Evolutionary conservation across 2,329 filamentous ascomycete genomes (phyloP).

Genomic region (Fusarium ambrosium): DNA sequence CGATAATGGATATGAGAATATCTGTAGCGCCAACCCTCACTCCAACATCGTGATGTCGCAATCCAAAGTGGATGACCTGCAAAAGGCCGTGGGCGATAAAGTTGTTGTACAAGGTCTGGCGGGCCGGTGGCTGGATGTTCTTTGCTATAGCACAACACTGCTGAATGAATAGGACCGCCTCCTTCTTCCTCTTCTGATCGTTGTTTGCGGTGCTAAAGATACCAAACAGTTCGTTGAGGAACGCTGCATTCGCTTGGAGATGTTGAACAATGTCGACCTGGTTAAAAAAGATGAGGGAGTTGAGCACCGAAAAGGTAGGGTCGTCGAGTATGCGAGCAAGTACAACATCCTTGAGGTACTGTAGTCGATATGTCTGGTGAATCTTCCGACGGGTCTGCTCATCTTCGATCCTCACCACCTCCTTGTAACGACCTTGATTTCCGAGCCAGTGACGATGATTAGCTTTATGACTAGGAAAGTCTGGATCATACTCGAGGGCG

Average conservation of each 20-base stretch:
- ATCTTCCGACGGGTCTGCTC: conserved; percentile 88
- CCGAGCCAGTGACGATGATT: conserved; percentile 95
- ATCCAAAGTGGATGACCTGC: conserved; percentile 89
- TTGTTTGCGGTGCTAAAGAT: conserved; percentile 80
- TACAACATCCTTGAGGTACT: conserved; percentile 99
- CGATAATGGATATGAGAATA: conserved; percentile 92
- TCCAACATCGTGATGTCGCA: conserved; percentile 85
- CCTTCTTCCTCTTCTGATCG: conserved; percentile 83
- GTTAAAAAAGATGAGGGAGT: conserved; percentile 98
- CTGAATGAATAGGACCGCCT: conserved; percentile 95
- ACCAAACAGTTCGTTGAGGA: conserved; percentile 87
- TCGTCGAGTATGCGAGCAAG: conserved; percentile 96
- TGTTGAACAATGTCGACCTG: conserved; percentile 98
- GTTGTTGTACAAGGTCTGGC: conserved; percentile 88
- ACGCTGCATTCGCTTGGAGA: conserved; percentile 83
- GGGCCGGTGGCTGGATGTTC: conserved; percentile 86
- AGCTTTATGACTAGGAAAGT: conserved; percentile 97
- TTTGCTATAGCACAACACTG: conserved; percentile 96
- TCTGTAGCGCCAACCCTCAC: conserved; percentile 94
- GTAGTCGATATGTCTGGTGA: conserved; percentile 93
- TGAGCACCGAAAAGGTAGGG: conserved; percentile 96
- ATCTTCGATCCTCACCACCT: conserved; percentile 94
- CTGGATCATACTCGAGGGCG: conserved; percentile 96
- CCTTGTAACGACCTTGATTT: conserved; percentile 91
- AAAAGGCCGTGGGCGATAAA: conserved; percentile 91